These are phyloP conservation scores for Cutaneotrichosporon sp. DNA, from an alignment of 1,284 basidiomycete genomes.

Conservation along the genomic window DNA sequence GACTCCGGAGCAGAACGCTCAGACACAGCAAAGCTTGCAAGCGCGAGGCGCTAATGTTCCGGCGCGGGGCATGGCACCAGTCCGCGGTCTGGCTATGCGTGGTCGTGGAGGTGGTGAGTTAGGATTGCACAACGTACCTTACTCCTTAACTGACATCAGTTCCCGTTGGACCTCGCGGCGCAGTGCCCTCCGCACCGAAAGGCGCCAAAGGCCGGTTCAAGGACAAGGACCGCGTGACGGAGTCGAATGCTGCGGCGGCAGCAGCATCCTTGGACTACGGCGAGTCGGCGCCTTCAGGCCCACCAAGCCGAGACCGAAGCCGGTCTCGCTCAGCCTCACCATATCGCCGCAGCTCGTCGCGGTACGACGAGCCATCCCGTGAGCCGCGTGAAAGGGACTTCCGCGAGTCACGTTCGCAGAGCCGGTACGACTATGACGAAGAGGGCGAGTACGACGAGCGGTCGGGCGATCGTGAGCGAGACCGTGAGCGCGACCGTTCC, in stretches of 20 bases:
- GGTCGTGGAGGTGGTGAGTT: slow-evolving; percentile 37
- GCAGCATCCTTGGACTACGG: slow-evolving; percentile 36
- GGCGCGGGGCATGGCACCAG: slow-evolving; percentile 20
- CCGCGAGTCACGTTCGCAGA: slow-evolving; percentile 10
- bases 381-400: slow-evolving; percentile 11
- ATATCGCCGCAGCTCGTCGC: slow-evolving; percentile 7
- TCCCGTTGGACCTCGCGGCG: slow-evolving; percentile 37
- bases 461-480: slow-evolving; percentile 2
- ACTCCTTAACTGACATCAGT: slow-evolving; percentile 13
- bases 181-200: slow-evolving; percentile 22
- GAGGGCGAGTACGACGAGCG: slow-evolving; percentile 19
- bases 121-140: neutral
- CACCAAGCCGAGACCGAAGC: slow-evolving; percentile 13
- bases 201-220: slow-evolving; percentile 42
- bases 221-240: slow-evolving; percentile 44
- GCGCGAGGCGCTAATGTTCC: slow-evolving; percentile 3
- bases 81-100: slow-evolving; percentile 23
- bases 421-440: slow-evolving; percentile 9
- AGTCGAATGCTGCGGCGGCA: slow-evolving; percentile 19
- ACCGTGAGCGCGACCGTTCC: slow-evolving; percentile 10
- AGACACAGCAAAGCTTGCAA: slow-evolving; percentile 9
- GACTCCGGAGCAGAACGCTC: neutral
- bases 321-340: slow-evolving; percentile 4
- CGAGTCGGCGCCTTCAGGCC: no score
- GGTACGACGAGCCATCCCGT: slow-evolving; percentile 8